Base-by-base conservation (phyloP, 2,329 filamentous ascomycete species). In the Grosmannia serpens region DNA sequence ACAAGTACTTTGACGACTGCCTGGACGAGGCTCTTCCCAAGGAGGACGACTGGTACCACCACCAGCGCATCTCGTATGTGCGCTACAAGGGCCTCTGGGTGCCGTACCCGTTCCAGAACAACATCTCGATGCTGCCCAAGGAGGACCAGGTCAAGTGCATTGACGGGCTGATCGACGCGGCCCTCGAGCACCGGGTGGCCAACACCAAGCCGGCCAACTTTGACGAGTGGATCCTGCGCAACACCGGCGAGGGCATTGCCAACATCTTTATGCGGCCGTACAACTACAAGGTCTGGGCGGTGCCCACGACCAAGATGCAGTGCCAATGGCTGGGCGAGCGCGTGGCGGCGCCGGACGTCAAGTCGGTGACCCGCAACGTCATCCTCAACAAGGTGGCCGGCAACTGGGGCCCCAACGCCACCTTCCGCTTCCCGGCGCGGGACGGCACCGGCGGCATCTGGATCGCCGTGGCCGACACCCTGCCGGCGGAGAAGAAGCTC, bases 1-100 rank as follows among this genome's bases (percentile, higher is more conserved):
- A 99, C 87, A 96, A 96, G 80, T 99, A 99, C 85, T 99, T 99
- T 74, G 94, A 99, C 77, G 94, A 99, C 80, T 95, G 89, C 79
- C 87, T 99, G 71, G 84, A 97, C 73, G 94, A 99, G 81, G 94
- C 94, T 57, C 86, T 99, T 49, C 94, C 94, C 68, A 90, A 90
- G 70, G 84, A 91, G 60, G 87, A 89, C 61, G 94, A 99, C 78
- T 99, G 94, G 94, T 97, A 88, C 77, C 89, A 85, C 65, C 94
- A 99, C 80, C 88, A 99, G 81, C 91, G 94, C 72, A 94, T 99
- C 76, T 99, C 94, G 63, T 99, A 99, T 74, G 92, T 99, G 67
- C 91, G 94, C 71, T 96, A 91, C 87, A 92, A 95, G 85, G 81
- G 82, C 65, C 82, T 90, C 70, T 99, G 94, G 94, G 94, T 99